Conservation (phyloP, 306 rosid genomes). For the Hippophae rhamnoides region DNA sequence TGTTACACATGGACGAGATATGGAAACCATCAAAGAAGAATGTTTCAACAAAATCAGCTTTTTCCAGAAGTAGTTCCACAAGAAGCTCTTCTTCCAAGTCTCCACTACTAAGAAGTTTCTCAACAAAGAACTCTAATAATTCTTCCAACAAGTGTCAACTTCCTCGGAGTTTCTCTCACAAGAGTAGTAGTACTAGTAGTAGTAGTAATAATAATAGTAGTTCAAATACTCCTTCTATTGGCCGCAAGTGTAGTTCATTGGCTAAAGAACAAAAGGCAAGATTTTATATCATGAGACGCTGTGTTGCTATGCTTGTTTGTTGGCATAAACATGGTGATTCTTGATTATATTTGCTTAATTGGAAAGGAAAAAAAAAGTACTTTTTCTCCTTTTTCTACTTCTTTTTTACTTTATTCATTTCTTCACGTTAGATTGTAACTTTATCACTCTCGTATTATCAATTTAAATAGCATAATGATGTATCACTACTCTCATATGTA, state of each 20-base stretch:
- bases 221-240: conserved; percentile 30
- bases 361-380: no score
- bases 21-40: conserved; percentile 81
- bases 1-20: conserved; percentile 52
- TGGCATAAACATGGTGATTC: conserved; percentile 94
- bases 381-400: background rate
- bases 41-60: conserved; percentile 40
- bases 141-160: conserved; percentile 26
- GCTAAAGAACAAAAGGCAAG: conserved; percentile 94
- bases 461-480: no score
- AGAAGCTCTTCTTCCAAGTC: conserved; percentile 55
- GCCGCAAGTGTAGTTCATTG: conserved; percentile 59
- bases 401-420: background rate
- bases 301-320: conserved; percentile 92
- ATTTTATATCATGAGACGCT: conserved; percentile 85
- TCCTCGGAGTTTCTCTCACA: conserved; percentile 61
- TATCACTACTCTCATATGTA: no score
- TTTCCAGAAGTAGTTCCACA: conserved; percentile 61
- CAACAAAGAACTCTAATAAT: conserved; percentile 34
- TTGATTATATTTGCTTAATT: background rate
- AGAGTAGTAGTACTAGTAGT: conserved; percentile 16
- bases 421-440: no score
- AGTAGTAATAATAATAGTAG: background rate
- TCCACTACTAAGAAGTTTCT: conserved; percentile 55
- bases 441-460: no score